Base-by-base conservation (phyloP, 306 rosid genomes). In the Fragaria vesca region DNA sequence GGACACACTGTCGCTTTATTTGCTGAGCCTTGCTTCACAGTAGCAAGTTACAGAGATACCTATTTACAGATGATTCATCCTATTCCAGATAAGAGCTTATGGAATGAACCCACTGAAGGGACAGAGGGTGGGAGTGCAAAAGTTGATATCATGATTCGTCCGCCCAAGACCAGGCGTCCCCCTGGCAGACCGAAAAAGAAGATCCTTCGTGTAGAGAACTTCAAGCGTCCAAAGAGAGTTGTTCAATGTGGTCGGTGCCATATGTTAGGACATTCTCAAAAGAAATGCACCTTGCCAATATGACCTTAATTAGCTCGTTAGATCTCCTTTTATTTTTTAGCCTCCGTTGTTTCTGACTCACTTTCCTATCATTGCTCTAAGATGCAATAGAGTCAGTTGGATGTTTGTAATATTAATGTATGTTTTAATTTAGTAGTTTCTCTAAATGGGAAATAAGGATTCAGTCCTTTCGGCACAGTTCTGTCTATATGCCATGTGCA, bases 241-340 rank as follows among this genome's bases (percentile, higher is more conserved):
- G 97, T 95, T 85, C 98, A 92, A 81, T 95, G 98, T 32, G 98
- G 98, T 65, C 97, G 98, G 77, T 95, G 97, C 77, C 98, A 91
- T 88, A 86, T 95, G 98, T 83, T 95, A 81, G 98, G 98, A 75
- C 97, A 95, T 91, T 92, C 97, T 55, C 97, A 95, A 85, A 95
- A 95, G 92, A 95, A 95, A 85, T 95, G 98, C 90, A 78, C 96
- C 48, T 78, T 91, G 93, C 87, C 97, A 65, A 83, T 85, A 76
- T 92, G 86, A 92, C 80, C 54, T 57, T 63, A 78, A 76, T 82
- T 90, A 81, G 82, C 54, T 65, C 46, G 84, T 84, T 81, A 50
- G 82, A 78, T 73, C 85, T 73, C 75, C 73, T 51, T n/a, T 71
- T 62, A 50, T 15, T 30, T 61, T 26, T 62, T 62, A 78, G 54